These are phyloP conservation scores for Yamadazyma laniorum DNA, from an alignment of 805 yeast genomes.

Conservation along the genomic window DNA sequence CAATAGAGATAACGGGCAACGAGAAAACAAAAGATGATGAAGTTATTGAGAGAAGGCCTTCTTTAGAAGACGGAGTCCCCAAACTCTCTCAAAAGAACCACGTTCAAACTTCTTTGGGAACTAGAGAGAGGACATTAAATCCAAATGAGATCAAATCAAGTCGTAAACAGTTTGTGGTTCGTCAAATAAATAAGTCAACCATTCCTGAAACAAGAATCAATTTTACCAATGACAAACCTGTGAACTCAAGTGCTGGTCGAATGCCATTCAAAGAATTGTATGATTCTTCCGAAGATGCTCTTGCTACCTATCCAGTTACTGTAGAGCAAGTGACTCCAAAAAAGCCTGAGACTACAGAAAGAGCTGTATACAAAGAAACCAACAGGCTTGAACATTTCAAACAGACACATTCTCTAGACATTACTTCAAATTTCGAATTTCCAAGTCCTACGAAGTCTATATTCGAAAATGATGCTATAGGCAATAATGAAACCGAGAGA, in stretches of 20 bases:
- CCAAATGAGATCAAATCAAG: no score
- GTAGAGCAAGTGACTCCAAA: background rate
- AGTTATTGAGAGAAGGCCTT: no score
- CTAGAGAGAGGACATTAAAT: no score
- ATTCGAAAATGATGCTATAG: slow-evolving; percentile 5
- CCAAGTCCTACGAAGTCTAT: slow-evolving; percentile 17
- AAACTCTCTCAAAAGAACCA: no score
- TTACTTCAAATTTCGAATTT: slow-evolving; percentile 30
- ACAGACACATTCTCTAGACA: slow-evolving; percentile 17
- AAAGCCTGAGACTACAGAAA: no score
- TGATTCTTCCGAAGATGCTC: slow-evolving; percentile 11
- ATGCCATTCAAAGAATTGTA: slow-evolving; percentile 12
- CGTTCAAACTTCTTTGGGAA: no score
- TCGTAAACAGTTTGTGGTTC: background rate
- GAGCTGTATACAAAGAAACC: no score
- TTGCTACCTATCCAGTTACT: background rate
- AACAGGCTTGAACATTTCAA: background rate
- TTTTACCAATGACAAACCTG: no score
- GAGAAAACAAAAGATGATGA: no score
- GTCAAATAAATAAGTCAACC: background rate
- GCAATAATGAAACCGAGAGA: slow-evolving; percentile 4
- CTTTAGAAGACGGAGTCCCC: no score
- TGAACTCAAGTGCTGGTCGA: background rate
- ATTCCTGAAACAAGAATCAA: no score
- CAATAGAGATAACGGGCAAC: no score